Evolutionary conservation across 805 yeast species (phyloP).

Genomic region (Candida qinlingensis): DNA sequence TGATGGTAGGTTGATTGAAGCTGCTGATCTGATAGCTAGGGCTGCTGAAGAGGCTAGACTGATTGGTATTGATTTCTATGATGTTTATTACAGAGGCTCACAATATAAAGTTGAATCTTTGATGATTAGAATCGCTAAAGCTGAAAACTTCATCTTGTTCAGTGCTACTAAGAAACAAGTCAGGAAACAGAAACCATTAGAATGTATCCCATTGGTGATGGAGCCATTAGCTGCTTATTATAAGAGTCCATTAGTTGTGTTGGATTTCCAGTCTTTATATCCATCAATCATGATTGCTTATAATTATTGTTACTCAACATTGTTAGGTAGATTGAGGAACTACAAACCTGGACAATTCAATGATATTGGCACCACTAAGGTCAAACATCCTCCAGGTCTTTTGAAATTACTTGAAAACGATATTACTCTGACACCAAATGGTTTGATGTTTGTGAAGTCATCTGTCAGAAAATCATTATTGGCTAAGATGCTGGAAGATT

Average conservation of each 20-base stretch:
- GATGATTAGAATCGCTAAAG: slow-evolving; percentile 65
- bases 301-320: slow-evolving; percentile 78
- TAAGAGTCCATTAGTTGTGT: slow-evolving; percentile 81
- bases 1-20: slow-evolving; percentile 35
- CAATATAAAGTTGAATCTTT: slow-evolving; percentile 92
- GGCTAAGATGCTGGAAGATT: slow-evolving; percentile 80
- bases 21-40: slow-evolving; percentile 61
- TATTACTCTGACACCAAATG: slow-evolving; percentile 78
- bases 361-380: slow-evolving; percentile 41
- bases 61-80: slow-evolving; percentile 84
- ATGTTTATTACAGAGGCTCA: slow-evolving; percentile 86
- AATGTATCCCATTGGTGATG: slow-evolving; percentile 85
- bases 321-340: slow-evolving; percentile 57
- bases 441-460: slow-evolving; percentile 67
- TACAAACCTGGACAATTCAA: slow-evolving; percentile 38
- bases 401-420: slow-evolving; percentile 47
- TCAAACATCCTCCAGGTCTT: slow-evolving; percentile 53
- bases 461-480: slow-evolving; percentile 63
- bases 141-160: slow-evolving; percentile 64
- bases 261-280: slow-evolving; percentile 91
- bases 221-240: slow-evolving; percentile 85
- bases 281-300: slow-evolving; percentile 91
- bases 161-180: slow-evolving; percentile 83
- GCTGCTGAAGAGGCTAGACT: slow-evolving; percentile 81
- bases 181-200: slow-evolving; percentile 77